Conservation (phyloP, 768 basidiomycete species). For the Macrolepiota fuliginosa region DNA sequence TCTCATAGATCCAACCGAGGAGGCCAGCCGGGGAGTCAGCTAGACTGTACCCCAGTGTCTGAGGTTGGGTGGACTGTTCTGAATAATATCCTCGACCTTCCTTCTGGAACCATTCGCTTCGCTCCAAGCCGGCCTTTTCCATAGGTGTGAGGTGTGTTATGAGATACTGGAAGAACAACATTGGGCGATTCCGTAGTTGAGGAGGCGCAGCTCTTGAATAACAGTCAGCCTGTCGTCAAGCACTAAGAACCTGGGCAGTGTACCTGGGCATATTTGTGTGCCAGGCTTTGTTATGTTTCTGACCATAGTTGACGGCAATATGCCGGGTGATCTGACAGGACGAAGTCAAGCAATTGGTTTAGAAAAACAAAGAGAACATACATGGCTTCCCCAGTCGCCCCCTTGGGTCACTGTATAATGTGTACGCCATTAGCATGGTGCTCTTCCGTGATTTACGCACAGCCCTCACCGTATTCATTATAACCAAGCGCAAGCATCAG, state of each 20-base stretch:
- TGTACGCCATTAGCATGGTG: not conserved
- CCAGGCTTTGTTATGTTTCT: conserved; percentile 46
- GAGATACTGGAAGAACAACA: conserved; percentile 24
- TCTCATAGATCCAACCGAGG: conserved; percentile 53
- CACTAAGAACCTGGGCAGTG: conserved; percentile 13
- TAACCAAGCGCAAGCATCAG: conserved; percentile 50
- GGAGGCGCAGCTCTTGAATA: conserved; percentile 18
- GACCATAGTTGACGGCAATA: conserved; percentile 28
- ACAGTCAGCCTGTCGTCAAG: not conserved
- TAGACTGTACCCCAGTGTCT: conserved; percentile 52
- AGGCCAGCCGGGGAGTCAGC: conserved; percentile 57
- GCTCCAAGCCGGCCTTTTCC: conserved; percentile 33
- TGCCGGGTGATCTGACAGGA: conserved; percentile 22
- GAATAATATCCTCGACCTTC: conserved; percentile 35
- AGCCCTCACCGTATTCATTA: conserved; percentile 38
- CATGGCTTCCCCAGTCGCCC: conserved; percentile 24
- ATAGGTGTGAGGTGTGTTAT: conserved; percentile 24
- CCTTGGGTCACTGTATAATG: conserved; percentile 27
- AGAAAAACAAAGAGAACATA: not conserved
- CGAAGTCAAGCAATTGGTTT: not conserved
- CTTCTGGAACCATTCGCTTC: conserved; percentile 24
- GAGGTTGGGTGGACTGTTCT: conserved; percentile 45
- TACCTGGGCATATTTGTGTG: conserved; percentile 49
- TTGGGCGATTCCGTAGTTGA: conserved; percentile 21
- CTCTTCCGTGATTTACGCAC: not conserved